phyloP scores from a whole-genome alignment of 108 stramenopile species.

The Thalassiosira profunda region DNA sequence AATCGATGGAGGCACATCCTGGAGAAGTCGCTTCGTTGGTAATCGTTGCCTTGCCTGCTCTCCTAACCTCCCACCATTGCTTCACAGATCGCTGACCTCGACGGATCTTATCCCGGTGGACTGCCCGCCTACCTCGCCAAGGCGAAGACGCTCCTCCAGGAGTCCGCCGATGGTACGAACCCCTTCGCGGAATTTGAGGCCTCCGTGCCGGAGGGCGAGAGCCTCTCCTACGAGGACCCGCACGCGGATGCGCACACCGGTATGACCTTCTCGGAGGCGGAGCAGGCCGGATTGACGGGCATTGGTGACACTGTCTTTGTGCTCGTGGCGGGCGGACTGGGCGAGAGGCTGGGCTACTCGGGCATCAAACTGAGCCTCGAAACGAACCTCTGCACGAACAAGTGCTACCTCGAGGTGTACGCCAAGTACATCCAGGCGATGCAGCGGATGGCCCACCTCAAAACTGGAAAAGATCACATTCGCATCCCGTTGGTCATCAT shows the following conservation, averaged over 20 bases:
- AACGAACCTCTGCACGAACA: constrained; percentile 80
- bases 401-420: constrained; percentile 86
- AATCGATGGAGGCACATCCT: no score
- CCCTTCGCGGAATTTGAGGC: constrained; percentile 96
- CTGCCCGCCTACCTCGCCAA: constrained; percentile 90
- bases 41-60: no score
- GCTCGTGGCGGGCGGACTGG: constrained; percentile 96
- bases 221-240: constrained; percentile 68
- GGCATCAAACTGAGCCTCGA: constrained; percentile 97
- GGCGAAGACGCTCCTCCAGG: constrained; percentile 85
- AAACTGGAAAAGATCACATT: constrained; percentile 63
- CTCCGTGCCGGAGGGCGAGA: constrained; percentile 91
- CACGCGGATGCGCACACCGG: constrained; percentile 56
- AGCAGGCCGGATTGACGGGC: constrained; percentile 69
- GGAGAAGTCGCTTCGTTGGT: no score
- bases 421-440: constrained; percentile 92
- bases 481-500: constrained; percentile 97
- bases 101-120: constrained; percentile 95
- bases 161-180: constrained; percentile 90
- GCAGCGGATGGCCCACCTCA: constrained; percentile 77
- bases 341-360: constrained; percentile 98
- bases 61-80: not conserved
- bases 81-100: constrained; percentile 81
- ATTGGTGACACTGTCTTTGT: constrained; percentile 78
- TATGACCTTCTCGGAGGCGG: constrained; percentile 87